Evolutionary conservation across 495 filamentous ascomycete genomes (phyloP).

Genomic region (Trichoderma parareesei): DNA sequence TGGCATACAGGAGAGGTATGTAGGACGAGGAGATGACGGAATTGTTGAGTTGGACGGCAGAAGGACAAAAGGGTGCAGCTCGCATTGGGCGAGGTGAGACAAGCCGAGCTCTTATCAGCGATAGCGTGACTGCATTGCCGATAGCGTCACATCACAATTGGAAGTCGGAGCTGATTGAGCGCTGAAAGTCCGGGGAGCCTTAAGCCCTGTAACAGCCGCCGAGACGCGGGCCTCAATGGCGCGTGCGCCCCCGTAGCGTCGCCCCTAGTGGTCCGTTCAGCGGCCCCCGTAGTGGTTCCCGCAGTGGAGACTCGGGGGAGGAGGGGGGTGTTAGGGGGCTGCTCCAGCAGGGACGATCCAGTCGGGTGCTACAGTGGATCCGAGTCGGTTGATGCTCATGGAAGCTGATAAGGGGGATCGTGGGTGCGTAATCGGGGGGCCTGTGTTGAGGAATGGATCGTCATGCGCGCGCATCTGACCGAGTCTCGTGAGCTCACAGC

Average conservation of each 20-base stretch:
- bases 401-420: too few species aligned
- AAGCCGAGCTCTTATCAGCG: conserved; percentile 4
- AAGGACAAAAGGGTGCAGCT: not conserved
- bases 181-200: conserved; percentile 1
- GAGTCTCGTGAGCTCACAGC: too few species aligned
- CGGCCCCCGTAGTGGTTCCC: too few species aligned
- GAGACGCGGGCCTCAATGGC: not conserved
- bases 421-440: too few species aligned
- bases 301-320: not conserved
- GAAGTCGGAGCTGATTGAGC: not conserved
- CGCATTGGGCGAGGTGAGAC: not conserved
- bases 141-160: not conserved
- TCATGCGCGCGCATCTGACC: too few species aligned
- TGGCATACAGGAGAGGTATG: too few species aligned
- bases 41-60: not conserved
- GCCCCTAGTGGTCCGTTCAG: too few species aligned
- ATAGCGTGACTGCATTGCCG: not conserved
- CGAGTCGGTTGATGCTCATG: not conserved
- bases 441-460: too few species aligned
- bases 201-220: not conserved
- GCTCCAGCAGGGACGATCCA: not conserved
- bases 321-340: not conserved
- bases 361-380: not conserved
- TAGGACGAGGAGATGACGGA: not conserved
- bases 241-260: not conserved